These are phyloP conservation scores for Globisporangium yorkense DNA, from an alignment of 352 stramenopile genomes.

Conservation along the genomic window DNA sequence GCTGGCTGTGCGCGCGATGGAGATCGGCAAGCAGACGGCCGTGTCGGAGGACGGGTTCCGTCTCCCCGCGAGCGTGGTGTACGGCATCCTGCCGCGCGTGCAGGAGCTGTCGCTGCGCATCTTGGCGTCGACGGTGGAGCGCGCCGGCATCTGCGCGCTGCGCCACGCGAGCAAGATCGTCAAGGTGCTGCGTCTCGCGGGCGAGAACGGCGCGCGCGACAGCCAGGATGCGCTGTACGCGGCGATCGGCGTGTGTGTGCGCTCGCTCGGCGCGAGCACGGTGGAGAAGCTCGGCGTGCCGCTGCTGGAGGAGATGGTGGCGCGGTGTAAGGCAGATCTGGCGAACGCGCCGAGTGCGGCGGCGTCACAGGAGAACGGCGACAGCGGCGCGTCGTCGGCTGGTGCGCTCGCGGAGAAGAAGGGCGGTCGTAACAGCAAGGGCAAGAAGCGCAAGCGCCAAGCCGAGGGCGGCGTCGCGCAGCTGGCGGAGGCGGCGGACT, in stretches of 20 bases:
- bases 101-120: constrained; percentile 38
- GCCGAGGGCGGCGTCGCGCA: constrained; percentile 33
- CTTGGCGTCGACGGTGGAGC: constrained; percentile 35
- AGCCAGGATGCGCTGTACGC: constrained; percentile 42
- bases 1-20: constrained; percentile 52
- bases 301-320: constrained; percentile 53
- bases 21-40: constrained; percentile 77
- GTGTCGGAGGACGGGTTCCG: constrained; percentile 76
- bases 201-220: constrained; percentile 29
- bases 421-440: constrained; percentile 30
- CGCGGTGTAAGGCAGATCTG: constrained; percentile 46
- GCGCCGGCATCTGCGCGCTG: constrained; percentile 52
- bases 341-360: constrained; percentile 12
- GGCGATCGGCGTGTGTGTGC: constrained; percentile 42
- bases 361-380: not conserved
- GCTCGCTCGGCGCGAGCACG: constrained; percentile 53
- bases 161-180: constrained; percentile 63
- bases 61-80: constrained; percentile 66
- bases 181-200: constrained; percentile 52
- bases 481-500: constrained; percentile 28
- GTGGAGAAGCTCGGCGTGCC: constrained; percentile 67
- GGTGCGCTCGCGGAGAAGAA: constrained; percentile 10
- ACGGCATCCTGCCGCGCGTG: constrained; percentile 53
- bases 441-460: constrained; percentile 84
- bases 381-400: constrained; percentile 10